Evolutionary conservation across 495 filamentous ascomycete species (phyloP).

Genomic region (Neurospora terricola): DNA sequence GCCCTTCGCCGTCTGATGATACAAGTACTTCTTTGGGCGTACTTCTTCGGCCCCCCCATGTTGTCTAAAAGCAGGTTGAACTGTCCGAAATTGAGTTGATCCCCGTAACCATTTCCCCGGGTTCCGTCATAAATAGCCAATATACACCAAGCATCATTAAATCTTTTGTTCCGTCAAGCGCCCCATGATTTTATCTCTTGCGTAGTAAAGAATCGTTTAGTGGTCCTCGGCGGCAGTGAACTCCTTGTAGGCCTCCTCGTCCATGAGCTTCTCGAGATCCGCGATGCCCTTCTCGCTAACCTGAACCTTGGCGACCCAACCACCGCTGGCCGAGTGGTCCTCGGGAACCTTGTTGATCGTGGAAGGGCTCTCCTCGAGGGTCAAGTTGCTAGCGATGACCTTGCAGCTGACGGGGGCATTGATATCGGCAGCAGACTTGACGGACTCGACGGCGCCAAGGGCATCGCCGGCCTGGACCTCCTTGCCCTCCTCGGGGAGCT

Average conservation of each 20-base stretch:
- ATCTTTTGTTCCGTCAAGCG: conserved; percentile 3
- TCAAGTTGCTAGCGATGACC: conserved; percentile 58
- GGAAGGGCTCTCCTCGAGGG: conserved; percentile 73
- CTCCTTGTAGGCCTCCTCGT: conserved; percentile 57
- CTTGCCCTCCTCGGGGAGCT: conserved; percentile 62
- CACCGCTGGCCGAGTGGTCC: conserved; percentile 60
- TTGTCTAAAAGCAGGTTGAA: conserved; percentile 25
- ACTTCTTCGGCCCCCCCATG: not conserved
- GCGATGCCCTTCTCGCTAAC: conserved; percentile 49
- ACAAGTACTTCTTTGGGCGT: not conserved
- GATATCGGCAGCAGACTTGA: conserved; percentile 96
- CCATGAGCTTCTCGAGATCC: conserved; percentile 70
- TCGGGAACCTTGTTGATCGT: conserved; percentile 75
- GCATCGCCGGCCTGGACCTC: conserved; percentile 61
- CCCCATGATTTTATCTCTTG: not conserved
- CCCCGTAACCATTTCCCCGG: conserved; percentile 5
- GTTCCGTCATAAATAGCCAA: not conserved
- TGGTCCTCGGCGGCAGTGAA: conserved; percentile 40
- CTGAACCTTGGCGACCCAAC: conserved; percentile 86
- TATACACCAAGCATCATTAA: not conserved
- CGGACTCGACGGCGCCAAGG: conserved; percentile 91
- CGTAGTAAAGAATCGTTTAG: not conserved
- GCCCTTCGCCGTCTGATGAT: not conserved
- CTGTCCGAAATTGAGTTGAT: conserved; percentile 14
- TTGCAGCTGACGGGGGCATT: conserved; percentile 74